These are phyloP conservation scores for Hypoxylon perforatum DNA, from an alignment of 495 filamentous ascomycete genomes.

Conservation along the genomic window DNA sequence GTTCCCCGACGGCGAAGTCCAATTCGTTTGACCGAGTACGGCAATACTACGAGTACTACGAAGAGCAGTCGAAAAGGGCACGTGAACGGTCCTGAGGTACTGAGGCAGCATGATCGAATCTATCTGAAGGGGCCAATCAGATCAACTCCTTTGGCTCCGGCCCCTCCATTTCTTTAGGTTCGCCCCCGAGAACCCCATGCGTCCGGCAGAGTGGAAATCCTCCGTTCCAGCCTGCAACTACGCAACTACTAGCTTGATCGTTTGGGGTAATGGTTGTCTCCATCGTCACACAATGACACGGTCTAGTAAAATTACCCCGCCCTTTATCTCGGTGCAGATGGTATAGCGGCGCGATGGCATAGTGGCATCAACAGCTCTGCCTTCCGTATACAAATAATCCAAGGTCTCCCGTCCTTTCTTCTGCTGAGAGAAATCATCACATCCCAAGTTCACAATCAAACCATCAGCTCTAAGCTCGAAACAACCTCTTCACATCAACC, in stretches of 20 bases:
- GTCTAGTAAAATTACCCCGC: constrained; percentile 32
- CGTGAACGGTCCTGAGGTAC: background rate
- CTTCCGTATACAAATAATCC: constrained; percentile 26
- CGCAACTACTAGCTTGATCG: background rate
- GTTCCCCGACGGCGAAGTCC: no score
- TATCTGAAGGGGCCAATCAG: constrained; percentile 16
- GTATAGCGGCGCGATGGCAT: no score
- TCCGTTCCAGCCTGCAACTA: constrained; percentile 1
- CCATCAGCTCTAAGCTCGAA: background rate
- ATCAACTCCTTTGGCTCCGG: constrained; percentile 27
- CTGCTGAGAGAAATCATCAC: constrained; percentile 7
- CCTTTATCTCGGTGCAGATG: constrained; percentile 14
- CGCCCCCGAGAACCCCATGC: constrained; percentile 26
- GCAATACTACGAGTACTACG: no score
- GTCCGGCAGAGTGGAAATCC: constrained; percentile 37
- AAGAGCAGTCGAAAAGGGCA: background rate
- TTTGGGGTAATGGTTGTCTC: constrained; percentile 21
- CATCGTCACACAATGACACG: constrained; percentile 14
- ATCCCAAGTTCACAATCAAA: background rate
- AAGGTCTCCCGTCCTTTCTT: background rate
- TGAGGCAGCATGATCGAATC: background rate
- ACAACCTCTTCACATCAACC: background rate
- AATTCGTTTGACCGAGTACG: no score
- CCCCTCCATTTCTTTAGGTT: background rate
- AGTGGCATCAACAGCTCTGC: background rate